Evolutionary conservation across 208 protist genomes (phyloP), one percentile per base, ranked within the genome.

Genomic region (Trypanosoma brucei): DNA sequence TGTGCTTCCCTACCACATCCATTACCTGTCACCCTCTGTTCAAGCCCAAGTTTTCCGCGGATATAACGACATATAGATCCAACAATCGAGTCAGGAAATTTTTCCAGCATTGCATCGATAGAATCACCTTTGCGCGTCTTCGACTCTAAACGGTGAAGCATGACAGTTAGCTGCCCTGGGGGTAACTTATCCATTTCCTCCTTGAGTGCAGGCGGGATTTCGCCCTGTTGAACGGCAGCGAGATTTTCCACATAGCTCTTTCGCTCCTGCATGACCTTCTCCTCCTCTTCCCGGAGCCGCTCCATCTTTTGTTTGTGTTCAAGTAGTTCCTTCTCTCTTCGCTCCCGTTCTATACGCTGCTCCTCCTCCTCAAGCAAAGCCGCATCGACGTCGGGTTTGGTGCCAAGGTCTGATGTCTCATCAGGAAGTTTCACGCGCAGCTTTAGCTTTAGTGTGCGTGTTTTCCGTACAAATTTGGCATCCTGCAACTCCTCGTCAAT

Each of bases 401-500:
- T 82, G n/a, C 54, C 59, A 2, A 73, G 56, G 6, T 63, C 42
- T 39, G 60, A 52, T n/a, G 75, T 79, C 61, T 94, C 91, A 46
- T 94, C 84, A 5, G 84, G 86, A n/a, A 94, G 68, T 55, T 58
- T 52, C 44, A 96, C 91, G 9, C 44, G n/a, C 1, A 93, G 56
- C 11, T 55, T 67, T 63, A 94, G 54, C 55, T 76, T 75, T 39
- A 96, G 72, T 52, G 73, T 59, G 33, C 74, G 65, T 35, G 65
- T 85, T 55, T 90, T 90, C 58, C 73, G 66, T n/a, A 93, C 61
- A 75, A 92, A 96, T 62, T 86, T 89, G 14, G 91, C 88, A 36
- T 75, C 57, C 8, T 59, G 37, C 30, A 76, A 58, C 8, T 93
- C 84, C 30, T 88, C 76, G n/a, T 64, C 71, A 54, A 94, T 76